A percentile compares a stretch with the other conserved stretches of the same genome.
phyloP scores from a whole-genome alignment of 2,329 filamentous ascomycete species.

The Aspergillus luchuensis region DNA sequence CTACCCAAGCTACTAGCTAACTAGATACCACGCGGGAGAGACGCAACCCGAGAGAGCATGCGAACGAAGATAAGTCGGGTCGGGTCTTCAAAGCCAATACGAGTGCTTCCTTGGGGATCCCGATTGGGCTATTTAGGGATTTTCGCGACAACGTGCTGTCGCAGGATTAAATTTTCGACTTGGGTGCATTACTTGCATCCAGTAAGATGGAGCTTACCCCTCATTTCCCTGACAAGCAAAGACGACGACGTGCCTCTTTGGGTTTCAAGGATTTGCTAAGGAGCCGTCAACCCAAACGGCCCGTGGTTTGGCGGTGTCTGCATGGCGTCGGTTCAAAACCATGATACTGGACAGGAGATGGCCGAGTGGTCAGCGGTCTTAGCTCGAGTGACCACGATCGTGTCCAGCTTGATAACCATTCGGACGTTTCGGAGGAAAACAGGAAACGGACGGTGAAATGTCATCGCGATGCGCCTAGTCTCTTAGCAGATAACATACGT shows the following conservation, averaged over 20 bases:
- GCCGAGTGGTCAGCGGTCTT: slow-evolving; percentile 5
- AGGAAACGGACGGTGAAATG: slow-evolving; percentile 13
- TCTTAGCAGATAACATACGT: slow-evolving; percentile 12
- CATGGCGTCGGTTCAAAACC: slow-evolving; percentile 7
- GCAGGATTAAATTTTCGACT: background rate
- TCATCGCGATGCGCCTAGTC: slow-evolving; percentile 16
- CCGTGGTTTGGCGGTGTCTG: slow-evolving; percentile 24
- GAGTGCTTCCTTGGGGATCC: background rate
- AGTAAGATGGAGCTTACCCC: slow-evolving; percentile 4
- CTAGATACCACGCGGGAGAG: slow-evolving; percentile 12
- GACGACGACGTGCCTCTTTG: background rate
- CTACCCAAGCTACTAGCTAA: background rate
- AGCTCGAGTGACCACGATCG: slow-evolving; percentile 23
- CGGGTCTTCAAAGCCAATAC: slow-evolving; percentile 4
- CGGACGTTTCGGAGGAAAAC: slow-evolving; percentile 35
- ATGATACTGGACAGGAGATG: background rate
- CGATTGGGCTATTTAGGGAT: background rate
- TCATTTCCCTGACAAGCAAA: background rate
- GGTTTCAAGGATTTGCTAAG: background rate
- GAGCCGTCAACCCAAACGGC: background rate
- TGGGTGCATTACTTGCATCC: slow-evolving; percentile 3
- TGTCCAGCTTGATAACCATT: slow-evolving; percentile 35
- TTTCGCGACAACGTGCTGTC: background rate
- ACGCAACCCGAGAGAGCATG: slow-evolving; percentile 15
- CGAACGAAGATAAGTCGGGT: background rate